Evolutionary conservation across 306 rosid genomes (phyloP).

Genomic region (Erythrophleum fordii): DNA sequence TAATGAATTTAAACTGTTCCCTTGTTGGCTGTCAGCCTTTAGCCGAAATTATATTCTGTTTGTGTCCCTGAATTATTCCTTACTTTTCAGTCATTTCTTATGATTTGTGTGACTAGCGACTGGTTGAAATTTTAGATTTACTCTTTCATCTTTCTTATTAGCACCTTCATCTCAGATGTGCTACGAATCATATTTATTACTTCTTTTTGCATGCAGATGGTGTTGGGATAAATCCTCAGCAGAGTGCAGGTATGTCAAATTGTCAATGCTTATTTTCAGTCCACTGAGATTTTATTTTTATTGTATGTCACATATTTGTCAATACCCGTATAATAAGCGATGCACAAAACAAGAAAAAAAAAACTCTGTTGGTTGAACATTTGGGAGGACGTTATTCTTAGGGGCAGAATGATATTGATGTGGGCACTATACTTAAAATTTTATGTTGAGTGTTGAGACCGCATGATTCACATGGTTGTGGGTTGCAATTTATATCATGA

Average conservation of each 20-base stretch:
- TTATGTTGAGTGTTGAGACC: neutral
- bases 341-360: neutral
- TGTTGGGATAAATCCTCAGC: slow-evolving; percentile 97
- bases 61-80: neutral
- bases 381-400: slow-evolving; percentile 1
- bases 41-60: neutral
- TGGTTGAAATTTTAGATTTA: neutral
- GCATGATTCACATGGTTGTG: neutral
- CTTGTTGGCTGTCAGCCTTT: slow-evolving; percentile 2
- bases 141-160: neutral
- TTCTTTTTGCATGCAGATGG: slow-evolving; percentile 76
- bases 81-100: neutral
- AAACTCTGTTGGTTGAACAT: neutral
- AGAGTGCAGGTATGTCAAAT: slow-evolving; percentile 81
- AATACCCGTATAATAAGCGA: neutral
- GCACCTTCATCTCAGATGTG: slow-evolving; percentile 10
- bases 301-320: neutral
- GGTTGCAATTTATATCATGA: slow-evolving; percentile 21
- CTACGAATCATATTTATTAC: neutral
- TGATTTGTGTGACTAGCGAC: neutral
- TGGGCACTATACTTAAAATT: slow-evolving; percentile 12
- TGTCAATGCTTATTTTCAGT: neutral
- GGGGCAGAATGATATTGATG: neutral
- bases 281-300: neutral
- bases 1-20: neutral